Evolutionary conservation across 2,329 filamentous ascomycete genomes (phyloP), one percentile per base, ranked within the genome.

Genomic region (Epichloe festucae): DNA sequence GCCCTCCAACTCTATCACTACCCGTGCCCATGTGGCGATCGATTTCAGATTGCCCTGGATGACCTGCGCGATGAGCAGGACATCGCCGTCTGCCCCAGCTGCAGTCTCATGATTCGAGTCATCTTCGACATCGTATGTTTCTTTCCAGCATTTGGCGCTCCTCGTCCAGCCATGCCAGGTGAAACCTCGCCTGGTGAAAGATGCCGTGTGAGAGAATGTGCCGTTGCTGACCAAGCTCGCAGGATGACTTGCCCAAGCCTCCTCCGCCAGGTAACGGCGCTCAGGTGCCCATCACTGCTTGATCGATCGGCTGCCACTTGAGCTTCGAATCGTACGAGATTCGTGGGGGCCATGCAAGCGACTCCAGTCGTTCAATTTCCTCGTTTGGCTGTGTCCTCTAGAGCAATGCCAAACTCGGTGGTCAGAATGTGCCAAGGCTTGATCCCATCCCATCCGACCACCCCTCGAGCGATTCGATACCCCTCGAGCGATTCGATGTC

Each of bases 81-180:
- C 60, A 89, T 98, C 63, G 93, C 87, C n/a, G 87, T 97, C 11
- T 98, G 93, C 63, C 93, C 93, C 21, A 96, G 90, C 66, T 98
- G 93, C 70, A 96, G 90, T 67, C 73, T 98, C 61, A 95, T 95
- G 89, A 95, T 98, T 52, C 74, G 85, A 53, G 90, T 98, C 14
- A 94, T 98, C 46, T 98, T 89, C 61, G 93, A 97, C 58, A 68
- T 80, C 64, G 89, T 93, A 68, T 60, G 83, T 19, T 46, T 8
- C 12, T 38, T 31, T 34, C 1, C 36, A 3, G 5, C 12, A 31
- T n/a, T 1, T 14, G 10, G 7, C 15, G 10, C 23, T n/a, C 21
- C 10, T 14, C 35, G 31, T 34, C 14, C 34, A 6, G 12, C 15
- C 14, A 12, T 14, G 5, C 15, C 3, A 38, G 36, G 36, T 14